Conservation (phyloP, 305 asterid species). For the Fraxinus sp. region DNA sequence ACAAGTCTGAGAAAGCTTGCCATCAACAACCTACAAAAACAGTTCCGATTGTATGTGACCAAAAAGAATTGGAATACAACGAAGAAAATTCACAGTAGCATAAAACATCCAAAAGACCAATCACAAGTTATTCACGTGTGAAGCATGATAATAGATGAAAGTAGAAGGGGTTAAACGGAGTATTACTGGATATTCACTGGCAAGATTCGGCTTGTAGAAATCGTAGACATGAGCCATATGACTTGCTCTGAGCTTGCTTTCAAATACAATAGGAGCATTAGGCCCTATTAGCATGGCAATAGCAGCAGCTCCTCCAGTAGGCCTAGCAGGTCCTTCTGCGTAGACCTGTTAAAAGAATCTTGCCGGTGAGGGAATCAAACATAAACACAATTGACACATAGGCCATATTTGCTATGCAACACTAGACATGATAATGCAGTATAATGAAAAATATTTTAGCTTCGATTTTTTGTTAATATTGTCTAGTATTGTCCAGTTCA, state of each 20-base stretch:
- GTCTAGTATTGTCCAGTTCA: background rate
- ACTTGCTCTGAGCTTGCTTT: constrained; percentile 90
- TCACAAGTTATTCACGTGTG: background rate
- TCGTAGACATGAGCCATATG: constrained; percentile 98
- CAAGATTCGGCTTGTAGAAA: constrained; percentile 97
- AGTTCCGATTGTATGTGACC: constrained; percentile 21
- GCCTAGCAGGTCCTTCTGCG: constrained; percentile 99
- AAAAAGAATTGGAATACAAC: background rate
- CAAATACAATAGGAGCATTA: constrained; percentile 91
- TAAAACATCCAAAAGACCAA: background rate
- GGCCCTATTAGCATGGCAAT: constrained; percentile 95
- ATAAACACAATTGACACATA: background rate
- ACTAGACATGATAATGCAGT: background rate
- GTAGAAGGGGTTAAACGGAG: constrained; percentile 19
- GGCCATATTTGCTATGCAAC: background rate
- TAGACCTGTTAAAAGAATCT: constrained; percentile 62
- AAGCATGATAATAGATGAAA: constrained; percentile 8
- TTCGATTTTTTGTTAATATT: background rate
- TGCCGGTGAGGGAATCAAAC: constrained; percentile 12
- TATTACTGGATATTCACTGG: constrained; percentile 99
- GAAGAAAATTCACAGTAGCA: background rate
- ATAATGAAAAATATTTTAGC: background rate
- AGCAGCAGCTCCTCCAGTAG: constrained; percentile 99
- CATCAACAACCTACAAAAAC: constrained; percentile 83
- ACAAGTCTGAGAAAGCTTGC: constrained; percentile 98